Evolutionary conservation across 2,329 filamentous ascomycete species (phyloP), one percentile per base, ranked within the genome.

Genomic region (Cladosporium halotolerans): DNA sequence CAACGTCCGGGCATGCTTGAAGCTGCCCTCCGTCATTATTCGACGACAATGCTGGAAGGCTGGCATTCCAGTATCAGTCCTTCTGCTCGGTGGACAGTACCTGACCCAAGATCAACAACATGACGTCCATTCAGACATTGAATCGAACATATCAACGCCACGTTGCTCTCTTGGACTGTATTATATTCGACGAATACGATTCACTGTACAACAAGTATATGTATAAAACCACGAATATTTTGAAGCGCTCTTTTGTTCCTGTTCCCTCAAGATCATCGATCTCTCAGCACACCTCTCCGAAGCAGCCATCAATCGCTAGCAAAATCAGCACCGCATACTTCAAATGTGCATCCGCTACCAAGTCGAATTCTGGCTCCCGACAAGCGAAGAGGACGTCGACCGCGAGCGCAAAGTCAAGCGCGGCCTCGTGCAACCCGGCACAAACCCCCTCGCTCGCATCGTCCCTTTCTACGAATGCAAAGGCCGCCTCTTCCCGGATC

Each of bases 341-440:
- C 16, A 31, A 2, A 51, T 51, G 48, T 51, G 48, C 18, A 51
- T 51, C 10, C 32, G n/a, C 8, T 51, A 51, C 18, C 11, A 51
- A 32, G 18, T 44, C 40, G 40, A 51, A 18, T 51, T 44, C n/a
- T 51, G 48, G 48, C 8, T 32, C 0, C 40, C 48, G 6, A n/a
- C 16, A 18, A 39, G n/a, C 9, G 42, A 28, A 1, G 31, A 34
- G 6, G 9, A 43, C 8, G 34, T 40, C 34, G 40, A 51, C 8
- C 44, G 48, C 40, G 48, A 51, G n/a, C 40, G 48, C 32, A 43
- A n/a, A n/a, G 48, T 51, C 18, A 38, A 43, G 32, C 18, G 48
- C 10, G 48, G 48, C 16, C 32, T 44, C 18, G 48, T 19, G 18
- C 40, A 28, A 3, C 48, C 48, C 28, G 40, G 48, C 19, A 11